Conservation (phyloP, 257 asterid species). For the Solanum virginianum region DNA sequence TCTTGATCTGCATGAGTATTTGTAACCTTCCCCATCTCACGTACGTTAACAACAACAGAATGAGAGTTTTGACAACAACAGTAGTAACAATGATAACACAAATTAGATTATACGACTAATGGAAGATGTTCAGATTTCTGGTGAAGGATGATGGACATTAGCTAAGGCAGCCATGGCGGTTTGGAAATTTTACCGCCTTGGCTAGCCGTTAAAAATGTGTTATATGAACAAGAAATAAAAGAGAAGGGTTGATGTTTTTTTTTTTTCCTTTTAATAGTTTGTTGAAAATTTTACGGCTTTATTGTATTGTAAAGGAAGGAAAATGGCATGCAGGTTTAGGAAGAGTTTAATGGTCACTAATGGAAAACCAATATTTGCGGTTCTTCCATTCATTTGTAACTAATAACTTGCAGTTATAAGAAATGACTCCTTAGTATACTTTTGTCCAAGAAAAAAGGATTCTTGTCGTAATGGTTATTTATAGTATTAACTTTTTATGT, state of each 20-base stretch:
- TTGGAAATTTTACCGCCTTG: conserved; percentile 37
- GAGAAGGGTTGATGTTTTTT: not conserved
- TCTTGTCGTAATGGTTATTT: not conserved
- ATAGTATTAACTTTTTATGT: not conserved
- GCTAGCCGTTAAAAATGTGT: conserved; percentile 18
- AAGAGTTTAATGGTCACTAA: conserved; percentile 14
- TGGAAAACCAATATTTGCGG: conserved; percentile 25
- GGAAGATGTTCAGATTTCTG: not conserved
- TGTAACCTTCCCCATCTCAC: not conserved
- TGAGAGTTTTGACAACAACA: not conserved
- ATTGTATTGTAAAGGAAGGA: not conserved
- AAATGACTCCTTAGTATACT: not conserved
- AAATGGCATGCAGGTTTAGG: conserved; percentile 1
- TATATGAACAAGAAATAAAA: not conserved
- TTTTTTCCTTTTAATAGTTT: not conserved
- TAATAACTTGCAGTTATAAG: not conserved
- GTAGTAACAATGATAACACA: not conserved
- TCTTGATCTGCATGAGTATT: not conserved
- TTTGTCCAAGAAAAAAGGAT: not conserved
- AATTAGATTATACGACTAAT: not conserved
- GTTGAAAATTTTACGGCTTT: conserved; percentile 1
- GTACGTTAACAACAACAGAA: not conserved
- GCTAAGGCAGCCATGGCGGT: conserved; percentile 35
- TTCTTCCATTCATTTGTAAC: conserved; percentile 8
- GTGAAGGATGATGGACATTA: not conserved